A percentile compares a stretch with the other conserved stretches of the same genome.
Evolutionary conservation across 2,329 filamentous ascomycete species (phyloP).

Genomic region (Alternaria ethzedia): DNA sequence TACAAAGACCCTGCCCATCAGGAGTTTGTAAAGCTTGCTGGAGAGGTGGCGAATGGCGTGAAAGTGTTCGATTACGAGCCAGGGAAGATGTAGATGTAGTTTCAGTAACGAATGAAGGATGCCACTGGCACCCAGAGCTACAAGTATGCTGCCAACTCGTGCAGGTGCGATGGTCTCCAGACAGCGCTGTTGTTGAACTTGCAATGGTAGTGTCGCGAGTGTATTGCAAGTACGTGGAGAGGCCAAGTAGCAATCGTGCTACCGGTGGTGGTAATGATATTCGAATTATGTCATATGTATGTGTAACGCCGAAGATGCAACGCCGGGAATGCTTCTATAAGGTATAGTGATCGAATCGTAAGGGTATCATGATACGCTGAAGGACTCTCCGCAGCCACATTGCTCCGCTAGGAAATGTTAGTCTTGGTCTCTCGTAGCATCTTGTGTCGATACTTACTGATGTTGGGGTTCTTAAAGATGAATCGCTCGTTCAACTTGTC

Average conservation of each 20-base stretch:
- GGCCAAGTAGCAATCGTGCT: background rate
- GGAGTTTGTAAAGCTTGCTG: constrained; percentile 62
- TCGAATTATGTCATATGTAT: background rate
- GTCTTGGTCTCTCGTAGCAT: background rate
- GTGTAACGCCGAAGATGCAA: constrained; percentile 11
- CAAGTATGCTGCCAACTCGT: background rate
- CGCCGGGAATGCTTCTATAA: constrained; percentile 36
- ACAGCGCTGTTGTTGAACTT: too few species aligned
- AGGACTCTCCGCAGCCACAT: constrained; percentile 95
- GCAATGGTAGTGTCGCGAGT: background rate
- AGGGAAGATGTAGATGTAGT: constrained; percentile 53
- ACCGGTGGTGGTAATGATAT: constrained; percentile 16
- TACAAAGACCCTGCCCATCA: constrained; percentile 68
- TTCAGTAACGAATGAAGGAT: background rate
- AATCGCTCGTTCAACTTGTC: constrained; percentile 93
- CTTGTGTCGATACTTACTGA: constrained; percentile 72
- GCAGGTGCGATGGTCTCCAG: background rate
- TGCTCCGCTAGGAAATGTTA: constrained; percentile 75
- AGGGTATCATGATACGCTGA: constrained; percentile 62
- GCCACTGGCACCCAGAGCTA: too few species aligned
- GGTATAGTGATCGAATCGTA: constrained; percentile 13
- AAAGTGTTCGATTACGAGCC: constrained; percentile 67
- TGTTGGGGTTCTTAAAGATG: constrained; percentile 96
- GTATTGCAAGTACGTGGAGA: background rate
- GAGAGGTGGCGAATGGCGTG: constrained; percentile 58